Evolutionary conservation across 192 early-diverging fungal genomes (phyloP).

Genomic region (Backusella psychrophila): DNA sequence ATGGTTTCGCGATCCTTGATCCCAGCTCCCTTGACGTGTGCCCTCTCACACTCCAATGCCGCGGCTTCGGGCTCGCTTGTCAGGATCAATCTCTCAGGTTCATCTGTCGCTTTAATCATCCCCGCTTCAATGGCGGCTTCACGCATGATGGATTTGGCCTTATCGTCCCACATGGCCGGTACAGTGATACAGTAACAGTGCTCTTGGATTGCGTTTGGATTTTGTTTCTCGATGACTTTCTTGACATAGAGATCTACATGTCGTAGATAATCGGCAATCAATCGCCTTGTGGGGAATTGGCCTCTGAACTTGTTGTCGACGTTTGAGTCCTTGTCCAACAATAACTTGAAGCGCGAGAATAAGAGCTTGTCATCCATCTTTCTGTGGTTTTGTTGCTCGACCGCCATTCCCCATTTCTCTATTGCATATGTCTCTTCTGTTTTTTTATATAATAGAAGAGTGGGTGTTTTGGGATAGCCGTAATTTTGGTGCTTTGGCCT

Average conservation of each 20-base stretch:
- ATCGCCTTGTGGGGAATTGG: slow-evolving; percentile 44
- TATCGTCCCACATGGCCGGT: slow-evolving; percentile 50
- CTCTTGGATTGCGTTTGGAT: neutral
- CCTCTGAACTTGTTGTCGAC: slow-evolving; percentile 36
- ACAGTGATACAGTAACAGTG: slow-evolving; percentile 45
- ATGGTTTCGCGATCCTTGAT: slow-evolving; percentile 39
- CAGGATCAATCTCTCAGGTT: slow-evolving; percentile 41
- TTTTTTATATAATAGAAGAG: slow-evolving; percentile 38
- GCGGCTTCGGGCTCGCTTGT: slow-evolving; percentile 42
- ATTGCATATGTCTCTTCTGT: slow-evolving; percentile 17
- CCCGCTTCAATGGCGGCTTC: slow-evolving; percentile 46
- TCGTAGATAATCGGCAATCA: neutral
- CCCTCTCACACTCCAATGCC: slow-evolving; percentile 43
- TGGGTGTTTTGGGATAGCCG: slow-evolving; percentile 42
- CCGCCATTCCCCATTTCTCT: slow-evolving; percentile 34
- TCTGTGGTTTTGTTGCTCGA: slow-evolving; percentile 24
- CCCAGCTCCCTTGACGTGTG: slow-evolving; percentile 28
- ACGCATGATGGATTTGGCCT: slow-evolving; percentile 45
- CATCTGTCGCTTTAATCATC: slow-evolving; percentile 40
- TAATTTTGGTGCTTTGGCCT: slow-evolving; percentile 23
- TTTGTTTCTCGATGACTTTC: neutral
- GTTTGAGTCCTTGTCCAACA: slow-evolving; percentile 37
- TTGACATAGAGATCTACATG: neutral
- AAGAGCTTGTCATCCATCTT: slow-evolving; percentile 30
- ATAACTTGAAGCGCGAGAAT: slow-evolving; percentile 38